phyloP scores from a whole-genome alignment of 1,139 yeast species.

The Scheffersomyces cryptocercus region DNA sequence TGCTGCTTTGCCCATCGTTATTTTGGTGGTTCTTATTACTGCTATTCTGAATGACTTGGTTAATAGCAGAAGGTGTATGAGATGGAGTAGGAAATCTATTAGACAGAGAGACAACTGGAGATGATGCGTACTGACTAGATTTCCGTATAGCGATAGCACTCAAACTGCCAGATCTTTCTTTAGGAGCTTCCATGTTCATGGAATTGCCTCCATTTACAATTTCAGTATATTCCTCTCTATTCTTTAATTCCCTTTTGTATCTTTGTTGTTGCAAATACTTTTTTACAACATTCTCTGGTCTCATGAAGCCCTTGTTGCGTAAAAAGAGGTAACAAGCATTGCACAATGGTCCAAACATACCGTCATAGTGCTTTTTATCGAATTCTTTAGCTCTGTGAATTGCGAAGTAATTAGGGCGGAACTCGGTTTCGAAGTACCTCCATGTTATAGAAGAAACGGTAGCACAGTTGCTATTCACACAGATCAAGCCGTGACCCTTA shows the following conservation, averaged over 20 bases:
- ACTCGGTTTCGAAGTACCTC: slow-evolving; percentile 49
- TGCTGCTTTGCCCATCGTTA: slow-evolving; percentile 9
- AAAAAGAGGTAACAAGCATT: slow-evolving; percentile 52
- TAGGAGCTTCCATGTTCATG: slow-evolving; percentile 5
- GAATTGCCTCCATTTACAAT: neutral
- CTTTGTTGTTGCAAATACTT: slow-evolving; percentile 49
- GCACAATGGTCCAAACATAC: slow-evolving; percentile 54
- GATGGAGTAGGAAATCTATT: slow-evolving; percentile 44
- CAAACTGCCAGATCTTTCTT: slow-evolving; percentile 14
- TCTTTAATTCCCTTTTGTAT: slow-evolving; percentile 37
- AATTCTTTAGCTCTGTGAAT: slow-evolving; percentile 41
- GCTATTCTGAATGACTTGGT: slow-evolving; percentile 40
- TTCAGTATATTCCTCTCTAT: slow-evolving; percentile 20
- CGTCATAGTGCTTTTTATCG: slow-evolving; percentile 44
- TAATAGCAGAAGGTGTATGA: slow-evolving; percentile 47
- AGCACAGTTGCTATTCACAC: slow-evolving; percentile 47
- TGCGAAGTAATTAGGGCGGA: slow-evolving; percentile 40
- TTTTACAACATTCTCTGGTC: slow-evolving; percentile 50
- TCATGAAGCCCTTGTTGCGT: slow-evolving; percentile 52
- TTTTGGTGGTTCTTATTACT: slow-evolving; percentile 7
- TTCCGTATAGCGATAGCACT: slow-evolving; percentile 19
- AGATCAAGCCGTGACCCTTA: slow-evolving; percentile 40
- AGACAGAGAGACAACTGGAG: slow-evolving; percentile 22
- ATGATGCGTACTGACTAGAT: slow-evolving; percentile 24
- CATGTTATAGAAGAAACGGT: slow-evolving; percentile 45